Base-by-base conservation (phyloP, 2,329 filamentous ascomycete genomes). In the Triangularia verruculosa region DNA sequence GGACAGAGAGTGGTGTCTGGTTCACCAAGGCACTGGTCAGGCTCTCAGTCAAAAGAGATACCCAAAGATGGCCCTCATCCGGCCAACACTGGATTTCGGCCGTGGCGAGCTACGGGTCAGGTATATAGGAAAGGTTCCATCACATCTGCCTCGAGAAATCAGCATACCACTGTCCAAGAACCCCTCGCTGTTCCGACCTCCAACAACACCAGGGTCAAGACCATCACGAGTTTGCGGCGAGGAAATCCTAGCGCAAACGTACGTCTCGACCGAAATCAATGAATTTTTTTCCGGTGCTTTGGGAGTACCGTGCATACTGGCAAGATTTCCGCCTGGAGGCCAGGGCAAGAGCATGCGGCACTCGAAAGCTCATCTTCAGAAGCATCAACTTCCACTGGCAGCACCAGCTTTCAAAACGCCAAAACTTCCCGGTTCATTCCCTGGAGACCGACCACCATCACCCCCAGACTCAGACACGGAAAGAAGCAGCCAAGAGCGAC, bases 1-100 rank as follows among this genome's bases (percentile, higher is more conserved):
- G 93, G 95, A 99, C 74, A 85, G 95, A 66, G 94, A 98, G 78
- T 99, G 95, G 94, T 98, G 94, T 76, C 80, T 99, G 20, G 82
- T 99, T 13, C 93, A 97, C 73, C 85, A 88, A 72, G 93, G 92
- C 52, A 96, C 93, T 1, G 90, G 92, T 0, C 87, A 89, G 70
- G 92, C 90, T 5, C 79, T 99, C 61, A 97, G 86, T 73, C 94
- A 98, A 76, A 99, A 98, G 77, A 83, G 88, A 67, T 89, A 95
- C 72, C 91, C 93, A 2, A 86, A 82, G 32, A 98, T 99, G 94
- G 90, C 92, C 12, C 83, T 97, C 4, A 82, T 99, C 59, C 84
- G 84, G 58, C 94, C 95, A 6, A 75, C 73, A 4, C 79, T 98
- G 47, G 90, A 98, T 70, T 85, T 96, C 62, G 78, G 83, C 0